phyloP scores from a whole-genome alignment of 768 basidiomycete genomes.

The Tricholoma furcatifolium region DNA sequence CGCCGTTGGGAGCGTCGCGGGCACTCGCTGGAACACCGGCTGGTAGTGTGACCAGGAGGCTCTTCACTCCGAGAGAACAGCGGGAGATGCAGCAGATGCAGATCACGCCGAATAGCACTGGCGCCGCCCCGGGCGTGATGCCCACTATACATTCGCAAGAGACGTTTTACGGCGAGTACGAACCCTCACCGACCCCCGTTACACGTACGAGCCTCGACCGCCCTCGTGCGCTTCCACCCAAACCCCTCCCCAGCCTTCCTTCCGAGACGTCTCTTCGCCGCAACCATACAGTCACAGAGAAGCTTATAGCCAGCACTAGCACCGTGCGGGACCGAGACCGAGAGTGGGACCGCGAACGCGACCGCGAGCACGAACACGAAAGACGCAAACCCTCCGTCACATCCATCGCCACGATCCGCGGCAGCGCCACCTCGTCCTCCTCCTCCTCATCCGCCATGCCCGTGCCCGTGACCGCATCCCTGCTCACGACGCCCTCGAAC shows the following conservation, averaged over 20 bases:
- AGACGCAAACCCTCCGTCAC: constrained; percentile 29
- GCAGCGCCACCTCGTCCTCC: constrained; percentile 13
- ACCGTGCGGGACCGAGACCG: constrained; percentile 5
- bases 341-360: too few relatives aligned
- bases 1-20: constrained; percentile 12
- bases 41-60: constrained; percentile 36
- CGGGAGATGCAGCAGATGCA: constrained; percentile 53
- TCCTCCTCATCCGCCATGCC: constrained; percentile 25
- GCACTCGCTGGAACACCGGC: neutral
- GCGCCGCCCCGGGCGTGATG: constrained; percentile 16
- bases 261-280: constrained; percentile 44
- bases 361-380: constrained; percentile 16
- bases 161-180: constrained; percentile 35
- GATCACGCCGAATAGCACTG: neutral
- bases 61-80: constrained; percentile 59
- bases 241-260: constrained; percentile 57
- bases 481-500: constrained; percentile 48
- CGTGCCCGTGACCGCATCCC: constrained; percentile 38
- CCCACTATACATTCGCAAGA: constrained; percentile 42
- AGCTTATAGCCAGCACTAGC: constrained; percentile 4
- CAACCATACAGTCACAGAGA: constrained; percentile 12
- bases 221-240: constrained; percentile 46
- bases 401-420: constrained; percentile 50
- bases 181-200: constrained; percentile 44
- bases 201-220: constrained; percentile 39